Base-by-base conservation (phyloP, 768 basidiomycete species). In the Serendipita sp. region DNA sequence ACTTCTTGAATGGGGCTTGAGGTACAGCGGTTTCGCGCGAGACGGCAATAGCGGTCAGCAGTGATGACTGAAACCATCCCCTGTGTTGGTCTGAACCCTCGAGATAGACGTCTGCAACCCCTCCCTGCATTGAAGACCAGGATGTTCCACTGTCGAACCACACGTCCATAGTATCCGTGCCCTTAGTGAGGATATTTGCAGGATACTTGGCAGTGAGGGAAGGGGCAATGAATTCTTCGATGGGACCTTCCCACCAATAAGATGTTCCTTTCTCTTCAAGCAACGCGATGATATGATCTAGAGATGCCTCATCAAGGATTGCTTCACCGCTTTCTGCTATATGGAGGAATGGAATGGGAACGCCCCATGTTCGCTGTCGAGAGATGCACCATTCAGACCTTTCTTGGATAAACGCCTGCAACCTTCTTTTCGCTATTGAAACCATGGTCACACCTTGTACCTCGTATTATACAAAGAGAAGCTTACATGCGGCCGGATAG, bases 361-460 rank as follows among this genome's bases (percentile, higher is more conserved):
- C 90, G 18, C 95, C 95, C 95, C 95, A 99, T 18, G 89, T 88
- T 35, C 95, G 86, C 71, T 99, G 95, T 3, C 95, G 86, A 45
- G 95, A 98, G 65, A 99, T 97, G 71, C 95, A 99, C 95, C 95
- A 99, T 75, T 99, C 95, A 0, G 92, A 92, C 10, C 95, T 89
- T 0, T 86, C 87, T 1, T 78, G 81, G 63, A 97, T 79, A 73
- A 92, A 95, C 0, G 92, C 78, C 68, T 91, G 86, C 8, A 99
- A 83, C n/a, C 93, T 86, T 53, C 86, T 88, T 7, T 86, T 85
- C 2, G 92, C 94, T 96, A 67, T 2, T 34, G 35, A 41, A 3
- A 47, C 24, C 2, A 24, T 32, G 64, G 28, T 69, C 34, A 63
- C 30, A 32, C 8, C 45, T 32, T 24, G 24, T 34, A 13, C 32